A percentile compares a stretch with the other conserved stretches of the same genome.
phyloP scores from a whole-genome alignment of 2,329 filamentous ascomycete genomes.

The Fusarium aywerte region DNA sequence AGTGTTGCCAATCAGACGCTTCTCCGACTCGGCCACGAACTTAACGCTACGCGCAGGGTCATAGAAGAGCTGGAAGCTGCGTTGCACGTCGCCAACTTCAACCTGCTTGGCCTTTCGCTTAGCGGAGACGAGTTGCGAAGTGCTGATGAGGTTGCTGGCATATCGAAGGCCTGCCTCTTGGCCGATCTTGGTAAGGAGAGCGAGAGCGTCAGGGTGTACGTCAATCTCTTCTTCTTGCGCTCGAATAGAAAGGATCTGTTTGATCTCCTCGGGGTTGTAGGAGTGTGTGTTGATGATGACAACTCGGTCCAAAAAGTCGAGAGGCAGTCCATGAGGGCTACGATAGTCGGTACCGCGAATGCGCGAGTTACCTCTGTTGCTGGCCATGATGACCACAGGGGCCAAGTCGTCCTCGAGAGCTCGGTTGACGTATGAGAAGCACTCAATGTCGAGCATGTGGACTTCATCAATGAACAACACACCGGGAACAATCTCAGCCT shows the following conservation, averaged over 20 bases:
- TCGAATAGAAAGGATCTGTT: constrained; percentile 90
- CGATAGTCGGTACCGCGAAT: constrained; percentile 95
- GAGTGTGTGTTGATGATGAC: constrained; percentile 95
- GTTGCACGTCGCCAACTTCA: constrained; percentile 86
- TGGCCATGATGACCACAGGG: constrained; percentile 99
- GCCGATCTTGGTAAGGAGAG: constrained; percentile 94
- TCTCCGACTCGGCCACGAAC: constrained; percentile 91
- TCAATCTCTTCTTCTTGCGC: constrained; percentile 98
- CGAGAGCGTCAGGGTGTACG: constrained; percentile 86
- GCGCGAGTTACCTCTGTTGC: constrained; percentile 89
- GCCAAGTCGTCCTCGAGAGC: constrained; percentile 94
- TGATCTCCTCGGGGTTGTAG: constrained; percentile 85
- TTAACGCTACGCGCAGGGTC: constrained; percentile 88
- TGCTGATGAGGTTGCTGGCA: constrained; percentile 97
- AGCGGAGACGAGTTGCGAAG: constrained; percentile 84
- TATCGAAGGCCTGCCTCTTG: constrained; percentile 92
- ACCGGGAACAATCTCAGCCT: constrained; percentile 96
- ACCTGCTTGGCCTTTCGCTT: constrained; percentile 90
- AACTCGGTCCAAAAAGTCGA: constrained; percentile 95
- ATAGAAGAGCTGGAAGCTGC: constrained; percentile 94
- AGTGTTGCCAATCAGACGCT: constrained; percentile 88
- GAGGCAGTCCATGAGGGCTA: constrained; percentile 90
- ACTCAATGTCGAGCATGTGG: constrained; percentile 99
- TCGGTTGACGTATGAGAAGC: constrained; percentile 98
- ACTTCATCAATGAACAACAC: constrained; percentile 99